Evolutionary conservation across 2,329 filamentous ascomycete genomes (phyloP), one percentile per base, ranked within the genome.

Genomic region (Fusarium napiforme): DNA sequence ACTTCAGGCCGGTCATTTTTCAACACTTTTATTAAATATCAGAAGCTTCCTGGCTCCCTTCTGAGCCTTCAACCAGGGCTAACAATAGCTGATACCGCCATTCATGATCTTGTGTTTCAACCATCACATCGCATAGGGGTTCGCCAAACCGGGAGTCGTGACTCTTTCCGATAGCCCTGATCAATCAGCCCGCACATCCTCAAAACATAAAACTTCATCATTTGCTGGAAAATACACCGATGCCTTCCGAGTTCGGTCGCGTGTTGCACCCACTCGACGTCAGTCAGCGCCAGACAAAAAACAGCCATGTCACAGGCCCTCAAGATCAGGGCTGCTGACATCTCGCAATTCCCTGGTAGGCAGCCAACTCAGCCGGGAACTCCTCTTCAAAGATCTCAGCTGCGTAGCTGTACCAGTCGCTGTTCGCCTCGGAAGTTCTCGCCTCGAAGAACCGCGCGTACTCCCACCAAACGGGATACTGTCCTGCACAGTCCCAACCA

Each of bases 361-460:
- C 73, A 15, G 74, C 76, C 39, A 82, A 69, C 60, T 81, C 78
- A 14, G 23, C n/a, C 4, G 71, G 71, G 56, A 70, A 79, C 34
- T 72, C 64, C 2, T 69, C 69, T 1, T 39, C 53, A 40, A 82
- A 82, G 18, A 81, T 80, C 4, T 77, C 71, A n/a, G 56, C 32
- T 19, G 77, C 78, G 56, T 80, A 81, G 7, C 77, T 71, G 28
- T 80, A 81, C 80, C 79, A 82, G 60, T 81, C 79, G 16, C 68
- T 59, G 49, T 80, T 81, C 32, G 66, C 59, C 14, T 67, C 46
- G 4, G 60, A n/a, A 39, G 79, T 80, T 23, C 69, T 71, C 11
- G 79, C 74, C 57, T 82, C 80, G 42, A 81, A 81, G 60, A 82
- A 82, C 47, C 80, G 80, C 62, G 73, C 79, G 50, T 81, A 82